Evolutionary conservation across 495 filamentous ascomycete genomes (phyloP), one percentile per base, ranked within the genome.

Genomic region (Penicillium lividum): DNA sequence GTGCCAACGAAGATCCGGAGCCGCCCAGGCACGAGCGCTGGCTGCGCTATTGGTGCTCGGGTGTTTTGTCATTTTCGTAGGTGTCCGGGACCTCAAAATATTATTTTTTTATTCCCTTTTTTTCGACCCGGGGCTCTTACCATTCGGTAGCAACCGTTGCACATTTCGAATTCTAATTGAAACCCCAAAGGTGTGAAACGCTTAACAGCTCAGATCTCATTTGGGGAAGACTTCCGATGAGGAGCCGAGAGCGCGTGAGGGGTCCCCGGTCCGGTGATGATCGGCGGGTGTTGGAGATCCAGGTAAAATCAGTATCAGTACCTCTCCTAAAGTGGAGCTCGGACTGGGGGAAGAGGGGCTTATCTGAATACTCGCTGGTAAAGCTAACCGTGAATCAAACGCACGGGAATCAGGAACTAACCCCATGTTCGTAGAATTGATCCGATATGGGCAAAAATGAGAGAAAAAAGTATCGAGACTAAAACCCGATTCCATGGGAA

Each of bases 261-360:
- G 29, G 30, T 42, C 49, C 49, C 61, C 33, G 54, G 53, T 46
- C 16, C 31, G 56, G 58, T 16, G 53, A 61, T 48, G 64, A 67
- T 67, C 61, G 58, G 58, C 64, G 50, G 40, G 57, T 33, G 44
- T 50, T 58, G n/a, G 49, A 63, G 61, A 59, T 56, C 56, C 55
- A 38, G 53, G 6, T 18, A 36, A n/a, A 43, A 45, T 25, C 27
- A 53, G 50, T 42, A 40, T n/a, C 22, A 36, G 33, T 10, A 36
- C 47, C 40, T 54, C 52, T 40, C 48, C 42, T 30, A 22, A 28
- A 7, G 47, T 52, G 56, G 46, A 43, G 52, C 18, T 38, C 52
- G 31, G 22, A 43, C 59, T 54, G 54, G 49, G 51, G 55, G 43
- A 53, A 51, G 54, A 48, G 25, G n/a, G 33, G 46, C 60, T 56